Evolutionary conservation across 1,284 basidiomycete genomes (phyloP).

Genomic region (Gymnopus androsaceus): DNA sequence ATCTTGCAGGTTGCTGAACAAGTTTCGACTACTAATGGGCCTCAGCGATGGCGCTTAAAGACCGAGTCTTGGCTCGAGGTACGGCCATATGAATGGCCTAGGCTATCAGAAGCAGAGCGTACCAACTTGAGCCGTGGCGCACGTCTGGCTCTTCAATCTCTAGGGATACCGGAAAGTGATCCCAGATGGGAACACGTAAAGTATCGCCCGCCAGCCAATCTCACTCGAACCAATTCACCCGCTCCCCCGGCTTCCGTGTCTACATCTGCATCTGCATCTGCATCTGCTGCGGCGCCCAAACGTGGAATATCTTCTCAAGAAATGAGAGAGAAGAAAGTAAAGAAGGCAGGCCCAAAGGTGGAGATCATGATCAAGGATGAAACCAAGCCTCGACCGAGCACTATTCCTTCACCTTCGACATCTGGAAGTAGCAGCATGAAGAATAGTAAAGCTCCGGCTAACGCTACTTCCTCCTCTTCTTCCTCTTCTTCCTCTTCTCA

Average conservation of each 20-base stretch:
- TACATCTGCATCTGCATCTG: slow-evolving; percentile 5
- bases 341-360: slow-evolving; percentile 42
- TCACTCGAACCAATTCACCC: slow-evolving; percentile 3
- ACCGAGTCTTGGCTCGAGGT: slow-evolving; percentile 61
- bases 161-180: slow-evolving; percentile 59
- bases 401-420: slow-evolving; percentile 20
- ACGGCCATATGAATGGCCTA: slow-evolving; percentile 62
- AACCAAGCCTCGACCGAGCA: slow-evolving; percentile 30
- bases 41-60: slow-evolving; percentile 55
- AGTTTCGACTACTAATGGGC: slow-evolving; percentile 28
- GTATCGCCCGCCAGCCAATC: slow-evolving; percentile 26
- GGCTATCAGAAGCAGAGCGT: slow-evolving; percentile 47
- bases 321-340: slow-evolving; percentile 45
- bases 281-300: slow-evolving; percentile 32
- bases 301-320: slow-evolving; percentile 46
- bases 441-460: background rate
- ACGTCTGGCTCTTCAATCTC: slow-evolving; percentile 42
- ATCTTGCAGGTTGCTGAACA: slow-evolving; percentile 52
- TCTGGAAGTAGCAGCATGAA: slow-evolving; percentile 7
- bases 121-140: slow-evolving; percentile 50
- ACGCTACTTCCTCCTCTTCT: background rate
- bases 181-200: slow-evolving; percentile 52
- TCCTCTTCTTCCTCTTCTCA: slow-evolving; percentile 17
- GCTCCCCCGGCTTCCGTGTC: slow-evolving; percentile 12
- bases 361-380: slow-evolving; percentile 60